phyloP scores from a whole-genome alignment of 225 moss, liverwort and hornwort species.

The Marchantia polymorpha region DNA sequence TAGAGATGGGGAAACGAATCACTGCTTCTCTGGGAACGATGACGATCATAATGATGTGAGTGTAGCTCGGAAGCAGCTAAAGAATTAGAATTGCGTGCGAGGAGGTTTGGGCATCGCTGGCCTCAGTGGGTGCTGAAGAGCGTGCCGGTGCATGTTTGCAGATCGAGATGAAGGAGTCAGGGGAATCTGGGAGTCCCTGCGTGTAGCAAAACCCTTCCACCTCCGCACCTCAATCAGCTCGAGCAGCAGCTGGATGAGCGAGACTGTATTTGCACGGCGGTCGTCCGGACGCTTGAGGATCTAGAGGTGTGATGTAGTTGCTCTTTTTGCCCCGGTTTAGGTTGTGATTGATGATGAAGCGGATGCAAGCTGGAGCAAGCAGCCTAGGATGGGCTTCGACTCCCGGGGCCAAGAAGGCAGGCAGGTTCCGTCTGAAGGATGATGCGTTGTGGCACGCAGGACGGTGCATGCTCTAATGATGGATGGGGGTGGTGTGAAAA shows the following conservation, averaged over 20 bases:
- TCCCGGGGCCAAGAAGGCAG: slow-evolving; percentile 28
- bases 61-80: background rate
- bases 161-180: slow-evolving; percentile 18
- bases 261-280: background rate
- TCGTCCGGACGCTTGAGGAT: slow-evolving; percentile 4
- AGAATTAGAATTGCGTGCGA: background rate
- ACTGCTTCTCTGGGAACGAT: background rate
- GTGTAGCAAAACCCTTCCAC: background rate
- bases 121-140: background rate
- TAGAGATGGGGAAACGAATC: slow-evolving; percentile 1
- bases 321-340: slow-evolving; percentile 17
- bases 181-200: background rate
- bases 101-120: background rate
- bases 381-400: slow-evolving; percentile 19
- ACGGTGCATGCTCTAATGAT: background rate
- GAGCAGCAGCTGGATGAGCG: background rate
- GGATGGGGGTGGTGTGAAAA: slow-evolving; percentile 12
- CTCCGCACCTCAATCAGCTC: background rate
- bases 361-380: slow-evolving; percentile 13
- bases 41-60: background rate
- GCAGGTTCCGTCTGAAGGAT: slow-evolving; percentile 28
- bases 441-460: slow-evolving; percentile 18
- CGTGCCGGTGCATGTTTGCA: background rate
- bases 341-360: slow-evolving; percentile 14
- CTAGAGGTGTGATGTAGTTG: slow-evolving; percentile 5